These are phyloP conservation scores for Sclerotiophoma versabilis DNA, from an alignment of 2,329 filamentous ascomycete genomes.

Conservation along the genomic window DNA sequence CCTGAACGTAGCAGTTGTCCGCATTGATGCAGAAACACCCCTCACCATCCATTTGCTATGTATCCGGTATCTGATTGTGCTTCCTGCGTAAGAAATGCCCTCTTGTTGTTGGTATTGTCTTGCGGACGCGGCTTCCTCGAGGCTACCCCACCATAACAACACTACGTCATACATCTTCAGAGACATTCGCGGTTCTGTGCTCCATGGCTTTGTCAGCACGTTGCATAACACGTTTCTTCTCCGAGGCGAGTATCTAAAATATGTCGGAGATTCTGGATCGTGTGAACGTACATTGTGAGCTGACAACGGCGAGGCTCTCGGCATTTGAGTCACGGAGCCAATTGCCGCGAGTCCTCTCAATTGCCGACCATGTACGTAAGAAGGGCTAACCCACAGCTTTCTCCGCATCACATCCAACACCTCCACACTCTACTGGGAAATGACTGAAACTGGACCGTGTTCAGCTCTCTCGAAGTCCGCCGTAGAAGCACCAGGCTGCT, in stretches of 20 bases:
- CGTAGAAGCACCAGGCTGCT: background rate
- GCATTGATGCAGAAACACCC: background rate
- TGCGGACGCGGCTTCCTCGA: background rate
- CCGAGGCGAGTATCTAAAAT: background rate
- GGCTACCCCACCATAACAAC: background rate
- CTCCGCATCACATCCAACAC: background rate
- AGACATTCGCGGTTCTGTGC: background rate
- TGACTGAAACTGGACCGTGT: background rate
- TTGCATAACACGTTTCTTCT: background rate
- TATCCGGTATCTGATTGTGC: background rate
- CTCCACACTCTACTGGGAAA: background rate
- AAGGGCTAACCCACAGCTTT: background rate
- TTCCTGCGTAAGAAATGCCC: background rate
- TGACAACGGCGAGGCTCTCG: background rate
- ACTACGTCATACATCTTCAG: background rate
- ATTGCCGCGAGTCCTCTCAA: constrained; percentile 1
- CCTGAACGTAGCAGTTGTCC: constrained; percentile 2
- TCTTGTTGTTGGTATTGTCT: background rate
- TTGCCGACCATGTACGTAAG: constrained; percentile 14
- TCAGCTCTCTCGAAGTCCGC: background rate
- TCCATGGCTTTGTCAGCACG: background rate
- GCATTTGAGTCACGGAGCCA: background rate
- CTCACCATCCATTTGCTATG: too few relatives aligned
- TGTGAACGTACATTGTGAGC: background rate
- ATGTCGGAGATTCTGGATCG: background rate